Percentiles rank a stretch among this genome's conserved stretches.
Evolutionary conservation across 2,329 filamentous ascomycete genomes (phyloP).

Genomic region (Botrytis fragariae): DNA sequence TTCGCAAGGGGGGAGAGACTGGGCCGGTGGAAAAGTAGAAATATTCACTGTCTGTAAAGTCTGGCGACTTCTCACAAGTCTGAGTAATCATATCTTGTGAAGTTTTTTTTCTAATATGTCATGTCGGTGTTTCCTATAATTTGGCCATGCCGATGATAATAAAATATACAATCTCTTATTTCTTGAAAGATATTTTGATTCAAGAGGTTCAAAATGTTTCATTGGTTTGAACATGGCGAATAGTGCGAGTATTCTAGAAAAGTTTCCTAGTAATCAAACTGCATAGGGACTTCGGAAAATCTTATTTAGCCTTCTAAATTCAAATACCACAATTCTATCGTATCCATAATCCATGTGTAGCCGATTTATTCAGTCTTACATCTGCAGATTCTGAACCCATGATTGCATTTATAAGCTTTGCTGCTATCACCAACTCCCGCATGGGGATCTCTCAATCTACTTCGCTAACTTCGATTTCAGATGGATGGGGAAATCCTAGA

Average conservation of each 20-base stretch:
- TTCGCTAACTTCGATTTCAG: neutral
- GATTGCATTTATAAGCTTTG: neutral
- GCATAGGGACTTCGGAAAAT: no score
- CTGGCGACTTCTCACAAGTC: no score
- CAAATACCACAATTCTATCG: neutral
- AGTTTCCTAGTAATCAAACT: neutral
- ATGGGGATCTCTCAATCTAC: neutral
- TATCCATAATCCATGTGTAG: accelerated
- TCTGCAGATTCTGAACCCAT: neutral
- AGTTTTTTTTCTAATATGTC: no score
- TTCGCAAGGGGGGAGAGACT: no score
- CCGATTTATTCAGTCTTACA: neutral
- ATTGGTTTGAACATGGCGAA: no score
- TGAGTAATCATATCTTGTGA: no score
- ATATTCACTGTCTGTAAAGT: no score
- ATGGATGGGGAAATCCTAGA: neutral
- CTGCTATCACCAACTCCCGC: neutral
- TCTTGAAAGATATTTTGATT: no score
- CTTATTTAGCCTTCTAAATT: neutral
- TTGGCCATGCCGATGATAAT: neutral
- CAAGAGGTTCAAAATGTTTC: no score
- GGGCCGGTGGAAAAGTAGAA: no score
- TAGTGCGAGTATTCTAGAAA: no score
- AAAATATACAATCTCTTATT: neutral
- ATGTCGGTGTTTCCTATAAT: no score